Conservation (phyloP, 1,139 yeast species). For the Yamadazyma dushanensis region DNA sequence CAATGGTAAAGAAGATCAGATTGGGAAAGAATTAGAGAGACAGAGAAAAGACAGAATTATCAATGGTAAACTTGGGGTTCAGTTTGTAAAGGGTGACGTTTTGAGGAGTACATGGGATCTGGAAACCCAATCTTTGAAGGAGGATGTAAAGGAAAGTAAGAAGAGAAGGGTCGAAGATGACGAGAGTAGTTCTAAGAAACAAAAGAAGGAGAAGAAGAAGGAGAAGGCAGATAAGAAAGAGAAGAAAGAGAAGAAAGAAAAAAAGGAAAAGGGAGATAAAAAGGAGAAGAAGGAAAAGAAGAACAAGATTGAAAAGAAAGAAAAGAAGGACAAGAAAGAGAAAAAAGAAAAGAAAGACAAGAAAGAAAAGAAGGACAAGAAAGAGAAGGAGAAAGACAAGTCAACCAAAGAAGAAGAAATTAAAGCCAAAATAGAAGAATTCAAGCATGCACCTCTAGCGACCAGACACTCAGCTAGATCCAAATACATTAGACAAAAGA, state of each 20-base stretch:
- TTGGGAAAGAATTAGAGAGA: conserved; percentile 59
- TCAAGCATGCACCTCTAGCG: conserved; percentile 33
- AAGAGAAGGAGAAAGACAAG: conserved; percentile 25
- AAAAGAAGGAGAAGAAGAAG: conserved; percentile 22
- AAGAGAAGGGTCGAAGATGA: conserved; percentile 28
- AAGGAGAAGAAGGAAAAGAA: conserved; percentile 22
- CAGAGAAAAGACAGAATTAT: conserved; percentile 66
- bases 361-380: conserved; percentile 28
- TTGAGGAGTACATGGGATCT: conserved; percentile 82
- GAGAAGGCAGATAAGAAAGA: conserved; percentile 22
- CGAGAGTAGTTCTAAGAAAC: conserved; percentile 21
- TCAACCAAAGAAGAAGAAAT: conserved; percentile 22
- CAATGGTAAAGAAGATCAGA: conserved; percentile 69
- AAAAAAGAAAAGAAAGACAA: conserved; percentile 20
- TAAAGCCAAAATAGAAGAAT: conserved; percentile 25
- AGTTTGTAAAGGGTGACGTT: conserved; percentile 82
- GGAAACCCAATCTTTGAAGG: conserved; percentile 44
- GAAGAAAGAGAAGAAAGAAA: conserved; percentile 17
- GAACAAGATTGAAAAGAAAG: conserved; percentile 24
- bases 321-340: conserved; percentile 25
- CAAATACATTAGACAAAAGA: conserved; percentile 81
- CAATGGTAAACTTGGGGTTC: conserved; percentile 83
- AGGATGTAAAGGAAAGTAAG: conserved; percentile 22
- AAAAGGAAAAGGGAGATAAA: conserved; percentile 15
- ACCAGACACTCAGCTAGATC: conserved; percentile 80